A percentile compares a stretch with the other conserved stretches of the same genome.
These are phyloP conservation scores for Podospora pseudoanserina DNA, from an alignment of 495 filamentous ascomycete species.

Conservation along the genomic window DNA sequence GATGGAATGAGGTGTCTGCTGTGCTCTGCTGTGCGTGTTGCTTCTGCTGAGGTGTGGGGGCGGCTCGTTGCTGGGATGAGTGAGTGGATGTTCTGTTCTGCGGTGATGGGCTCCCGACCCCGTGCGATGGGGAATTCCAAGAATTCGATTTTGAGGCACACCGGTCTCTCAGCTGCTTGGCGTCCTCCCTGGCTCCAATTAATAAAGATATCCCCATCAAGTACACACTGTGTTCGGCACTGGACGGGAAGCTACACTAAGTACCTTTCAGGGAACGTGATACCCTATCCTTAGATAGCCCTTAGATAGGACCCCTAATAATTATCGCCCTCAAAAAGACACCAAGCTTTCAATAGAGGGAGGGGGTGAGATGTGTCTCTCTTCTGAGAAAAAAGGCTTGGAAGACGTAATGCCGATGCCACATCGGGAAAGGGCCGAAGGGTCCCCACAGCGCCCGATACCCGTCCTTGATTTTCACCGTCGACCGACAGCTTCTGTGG, in stretches of 20 bases:
- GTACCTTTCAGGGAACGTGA: not conserved
- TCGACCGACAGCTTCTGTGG: not conserved
- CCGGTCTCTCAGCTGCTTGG: slow-evolving; percentile 9
- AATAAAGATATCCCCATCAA: not conserved
- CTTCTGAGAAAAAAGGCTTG: not conserved
- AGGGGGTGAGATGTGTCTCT: too few relatives aligned
- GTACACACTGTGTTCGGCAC: not conserved
- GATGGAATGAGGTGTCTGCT: not conserved
- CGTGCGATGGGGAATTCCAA: slow-evolving; percentile 10
- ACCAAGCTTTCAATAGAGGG: not conserved
- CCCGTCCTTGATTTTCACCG: not conserved
- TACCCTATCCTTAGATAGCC: not conserved
- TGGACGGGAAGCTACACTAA: not conserved
- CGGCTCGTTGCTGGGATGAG: not conserved
- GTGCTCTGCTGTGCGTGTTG: not conserved
- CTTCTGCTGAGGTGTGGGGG: not conserved
- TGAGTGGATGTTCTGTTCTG: not conserved
- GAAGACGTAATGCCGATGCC: not conserved
- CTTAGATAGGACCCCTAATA: too few relatives aligned
- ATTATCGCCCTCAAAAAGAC: not conserved
- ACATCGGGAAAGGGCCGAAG: not conserved
- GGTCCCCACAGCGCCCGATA: not conserved
- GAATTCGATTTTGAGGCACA: slow-evolving; percentile 11
- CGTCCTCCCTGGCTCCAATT: not conserved
- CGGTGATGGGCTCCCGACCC: not conserved